A percentile compares a stretch with the other conserved stretches of the same genome.
phyloP scores from a whole-genome alignment of 495 filamentous ascomycete species.

The Elaphomyces granulatus region DNA sequence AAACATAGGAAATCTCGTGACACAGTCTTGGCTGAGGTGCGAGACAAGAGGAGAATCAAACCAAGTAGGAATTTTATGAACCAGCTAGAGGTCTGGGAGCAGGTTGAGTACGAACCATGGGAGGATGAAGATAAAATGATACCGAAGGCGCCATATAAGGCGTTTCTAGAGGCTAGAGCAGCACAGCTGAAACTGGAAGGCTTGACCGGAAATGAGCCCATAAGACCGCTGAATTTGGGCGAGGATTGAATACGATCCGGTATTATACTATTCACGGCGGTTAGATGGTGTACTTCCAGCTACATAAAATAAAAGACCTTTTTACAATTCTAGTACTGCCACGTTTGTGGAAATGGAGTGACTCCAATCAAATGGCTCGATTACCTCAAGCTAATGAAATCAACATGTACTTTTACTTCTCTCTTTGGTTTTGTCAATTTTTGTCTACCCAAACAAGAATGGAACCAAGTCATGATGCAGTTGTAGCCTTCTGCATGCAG shows the following conservation, averaged over 20 bases:
- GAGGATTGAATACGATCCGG: not conserved
- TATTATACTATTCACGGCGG: too few species aligned
- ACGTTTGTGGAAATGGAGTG: too few species aligned
- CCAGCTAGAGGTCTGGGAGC: slow-evolving; percentile 9
- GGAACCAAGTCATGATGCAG: too few species aligned
- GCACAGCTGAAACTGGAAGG: slow-evolving; percentile 5
- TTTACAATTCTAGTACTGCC: too few species aligned
- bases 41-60: not conserved
- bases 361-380: too few species aligned
- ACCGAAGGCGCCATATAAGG: slow-evolving; percentile 12
- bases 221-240: not conserved
- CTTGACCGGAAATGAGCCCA: slow-evolving; percentile 11
- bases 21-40: not conserved
- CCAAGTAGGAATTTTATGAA: slow-evolving; percentile 7
- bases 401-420: too few species aligned
- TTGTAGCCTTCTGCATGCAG: too few species aligned
- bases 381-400: too few species aligned
- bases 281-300: too few species aligned
- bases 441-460: too few species aligned
- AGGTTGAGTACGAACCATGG: slow-evolving; percentile 6
- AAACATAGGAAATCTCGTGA: not conserved
- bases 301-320: too few species aligned
- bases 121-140: slow-evolving; percentile 11
- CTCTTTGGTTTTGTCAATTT: too few species aligned
- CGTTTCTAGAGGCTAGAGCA: slow-evolving; percentile 4